Evolutionary conservation across 1,284 basidiomycete species (phyloP).

Genomic region (Pterula multifida): DNA sequence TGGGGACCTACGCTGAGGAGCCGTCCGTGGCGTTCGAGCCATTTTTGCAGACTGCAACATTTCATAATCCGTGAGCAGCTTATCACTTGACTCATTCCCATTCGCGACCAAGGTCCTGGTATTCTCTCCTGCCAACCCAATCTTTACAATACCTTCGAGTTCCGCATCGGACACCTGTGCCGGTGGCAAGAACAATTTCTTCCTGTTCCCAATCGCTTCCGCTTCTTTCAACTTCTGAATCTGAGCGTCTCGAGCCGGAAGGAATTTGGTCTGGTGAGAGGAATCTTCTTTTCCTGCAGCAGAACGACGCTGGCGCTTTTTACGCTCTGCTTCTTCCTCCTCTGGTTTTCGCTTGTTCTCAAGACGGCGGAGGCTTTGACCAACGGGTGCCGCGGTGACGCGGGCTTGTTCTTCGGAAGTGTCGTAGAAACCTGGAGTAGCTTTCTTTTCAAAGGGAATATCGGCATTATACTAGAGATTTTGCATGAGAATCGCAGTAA

Average conservation of each 20-base stretch:
- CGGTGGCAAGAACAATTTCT: conserved; percentile 77
- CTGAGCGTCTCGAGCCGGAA: conserved; percentile 89
- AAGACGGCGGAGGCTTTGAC: conserved; percentile 78
- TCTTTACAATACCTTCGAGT: conserved; percentile 97
- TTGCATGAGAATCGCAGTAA: conserved; percentile 7
- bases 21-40: conserved; percentile 87
- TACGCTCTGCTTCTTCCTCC: conserved; percentile 74
- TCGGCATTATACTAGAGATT: conserved; percentile 87
- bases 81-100: conserved; percentile 75
- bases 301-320: conserved; percentile 71
- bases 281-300: conserved; percentile 46
- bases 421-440: conserved; percentile 94
- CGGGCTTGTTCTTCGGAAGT: conserved; percentile 92
- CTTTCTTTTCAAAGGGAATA: conserved; percentile 97
- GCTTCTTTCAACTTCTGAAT: conserved; percentile 96
- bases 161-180: conserved; percentile 96
- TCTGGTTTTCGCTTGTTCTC: conserved; percentile 93
- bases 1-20: conserved; percentile 71
- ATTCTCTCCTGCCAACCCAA: conserved; percentile 86
- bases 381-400: conserved; percentile 78
- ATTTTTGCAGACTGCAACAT: conserved; percentile 79
- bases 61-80: conserved; percentile 87
- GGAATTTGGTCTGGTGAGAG: conserved; percentile 82
- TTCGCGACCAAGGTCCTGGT: conserved; percentile 76
- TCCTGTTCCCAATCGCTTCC: conserved; percentile 83